Base-by-base conservation (phyloP, 805 yeast genomes). In the Soucietia sequanensis region DNA sequence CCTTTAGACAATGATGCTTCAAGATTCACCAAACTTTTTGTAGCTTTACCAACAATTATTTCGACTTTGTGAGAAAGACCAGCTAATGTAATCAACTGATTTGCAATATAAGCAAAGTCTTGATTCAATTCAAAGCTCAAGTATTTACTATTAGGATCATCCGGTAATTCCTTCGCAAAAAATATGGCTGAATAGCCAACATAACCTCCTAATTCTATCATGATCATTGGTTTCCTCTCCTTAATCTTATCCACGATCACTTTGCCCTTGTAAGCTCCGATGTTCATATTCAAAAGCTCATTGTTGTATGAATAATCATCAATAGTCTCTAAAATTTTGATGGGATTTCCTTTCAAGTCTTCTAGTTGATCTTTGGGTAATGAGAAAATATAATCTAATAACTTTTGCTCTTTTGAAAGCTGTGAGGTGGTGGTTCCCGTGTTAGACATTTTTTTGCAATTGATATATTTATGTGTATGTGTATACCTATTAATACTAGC, bases 151-250 rank as follows among this genome's bases (percentile, higher is more conserved):
- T 40, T 41, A 16, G 47, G 46, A 30, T 41, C 52, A 21, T 47
- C 39, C 6, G 42, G 34, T 25, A 63, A 38, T 22, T 50, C 58
- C 10, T 44, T 44, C 4, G 58, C 63, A 37, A 64, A 63, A 20
- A 52, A 48, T 5, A 66, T 48, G 15, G 71, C 72, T 1, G 66
- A 58, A 34, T 64, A 65, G 11, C 68, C 70, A 14, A 60, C 47
- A 32, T 52, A 62, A 18, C 58, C 50, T 14, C 69, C 69, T 34
- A 61, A 44, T 31, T 60, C 68, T 22, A 60, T 38, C 56, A 58
- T 47, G 13, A 52, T 30, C 20, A 47, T 46, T 13, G 67, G 63
- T 23, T 50, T 45, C 3, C 23, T 30, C 23, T 46, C 42, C 14
- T 23, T 38, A 26, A 62, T 52, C 38, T 47, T 42, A 12, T 58